Evolutionary conservation across 495 filamentous ascomycete genomes (phyloP), one percentile per base, ranked within the genome.

Genomic region (Talaromyces proteolyticus): DNA sequence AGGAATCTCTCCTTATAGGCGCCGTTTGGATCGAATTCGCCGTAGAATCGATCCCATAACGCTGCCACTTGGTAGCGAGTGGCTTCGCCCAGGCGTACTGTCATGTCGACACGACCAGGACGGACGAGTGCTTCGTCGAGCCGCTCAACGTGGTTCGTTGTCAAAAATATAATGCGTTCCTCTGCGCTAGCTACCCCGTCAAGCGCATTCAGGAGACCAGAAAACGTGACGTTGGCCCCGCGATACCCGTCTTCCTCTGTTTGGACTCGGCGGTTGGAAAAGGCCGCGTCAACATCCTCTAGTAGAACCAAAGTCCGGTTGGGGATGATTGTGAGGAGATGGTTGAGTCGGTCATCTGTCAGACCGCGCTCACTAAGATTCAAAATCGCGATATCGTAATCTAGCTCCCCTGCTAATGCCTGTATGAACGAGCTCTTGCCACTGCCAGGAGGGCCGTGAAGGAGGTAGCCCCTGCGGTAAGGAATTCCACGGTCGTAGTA

Each of bases 391-490:
- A 98, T 93, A 56, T 89, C 88, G 66, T 95, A 97, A 59, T 97
- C 88, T 46, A 98, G 67, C 53, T 91, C 82, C 11, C 91, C 94
- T 1, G 93, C 93, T 23, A 98, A 70, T 3, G 94, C 91, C 68
- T 96, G 91, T 44, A 97, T 94, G 63, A 98, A 97, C 2, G 88
- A 94, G 56, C 85, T 96, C 66, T 98, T 98, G 18, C 93, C 93
- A 14, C 88, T 94, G 2, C 93, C 93, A 0, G 93, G 94, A 2
- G 92, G 91, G 0, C 93, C 93, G 60, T 96, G 91, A 4, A 98
- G 78, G 36, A 98, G 76, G 65, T 97, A 98, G 1, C 93, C 93
- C 18, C 93, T 77, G 25, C 93, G 83, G 53, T 97, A 98, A 1
- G 93, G 93, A 55, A 98, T 95, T 6, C 93, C 93, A 6, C 93